Base-by-base conservation (phyloP, 2,329 filamentous ascomycete genomes). In the Colletotrichum navitas region DNA sequence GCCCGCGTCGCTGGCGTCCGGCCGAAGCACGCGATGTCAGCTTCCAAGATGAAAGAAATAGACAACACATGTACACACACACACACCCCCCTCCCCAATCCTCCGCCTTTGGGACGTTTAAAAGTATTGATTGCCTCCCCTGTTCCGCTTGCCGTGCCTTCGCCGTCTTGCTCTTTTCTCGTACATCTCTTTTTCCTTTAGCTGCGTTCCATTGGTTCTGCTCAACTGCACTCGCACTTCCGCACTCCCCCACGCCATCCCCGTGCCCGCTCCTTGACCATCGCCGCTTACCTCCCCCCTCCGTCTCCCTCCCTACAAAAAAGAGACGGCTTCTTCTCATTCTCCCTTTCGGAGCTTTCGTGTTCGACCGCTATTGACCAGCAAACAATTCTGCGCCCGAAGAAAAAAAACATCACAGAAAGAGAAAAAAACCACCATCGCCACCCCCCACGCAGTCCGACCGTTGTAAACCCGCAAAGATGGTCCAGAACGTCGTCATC, bases 401-500 rank as follows among this genome's bases (percentile, higher is more conserved):
- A 45, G 18, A 10, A 21, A n/a, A 45, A 6, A 45, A 45, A 5
- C 8, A 21, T 3, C 39, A 16, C 18, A 43, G 2, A 43, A 41
- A 16, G 5, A 16, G 3, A 18, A 43, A 26, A 47, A 29, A n/a
- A n/a, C n/a, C n/a, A n/a, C 41, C 18, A 0, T 43, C 41, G 26
- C 16, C n/a, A 24, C 4, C 26, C 24, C 4, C 26, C 24, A 2
- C 64, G 7, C 43, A 39, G 16, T 26, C 34, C 12, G 21, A 6
- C 29, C 18, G 34, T 29, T n/a, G 2, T 18, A 26, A 21, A 39
- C 5, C 8, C n/a, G n/a, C 11, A 29, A 63, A 59, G 34, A 71
- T 71, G 68, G 59, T 72, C 8, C 60, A 72, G 41, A 55, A 82
- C 41, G 81, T 89, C 62, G 83, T 89, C 51, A 79, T 89, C 62